These are phyloP conservation scores for Obelidium mucronatum DNA, from an alignment of 192 early-diverging fungal species.

Conservation along the genomic window DNA sequence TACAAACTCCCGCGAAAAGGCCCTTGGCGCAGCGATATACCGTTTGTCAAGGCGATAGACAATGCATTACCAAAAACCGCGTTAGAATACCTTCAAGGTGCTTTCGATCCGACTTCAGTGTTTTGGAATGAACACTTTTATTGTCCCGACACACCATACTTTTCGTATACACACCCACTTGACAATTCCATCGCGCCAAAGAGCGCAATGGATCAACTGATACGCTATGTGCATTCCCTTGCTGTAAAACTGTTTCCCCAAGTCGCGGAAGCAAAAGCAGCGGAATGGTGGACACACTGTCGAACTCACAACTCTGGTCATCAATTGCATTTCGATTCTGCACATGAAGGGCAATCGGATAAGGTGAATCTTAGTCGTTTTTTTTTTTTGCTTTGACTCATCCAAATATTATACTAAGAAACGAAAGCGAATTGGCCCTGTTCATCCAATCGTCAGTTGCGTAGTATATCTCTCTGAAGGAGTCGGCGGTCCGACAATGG, in stretches of 20 bases:
- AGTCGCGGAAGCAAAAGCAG: slow-evolving; percentile 11
- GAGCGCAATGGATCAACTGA: slow-evolving; percentile 33
- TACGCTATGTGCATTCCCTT: slow-evolving; percentile 15
- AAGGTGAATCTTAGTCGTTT: too few relatives aligned
- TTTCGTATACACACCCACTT: slow-evolving; percentile 39
- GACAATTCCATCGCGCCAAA: background rate
- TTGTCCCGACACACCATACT: slow-evolving; percentile 34
- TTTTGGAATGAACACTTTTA: slow-evolving; percentile 46
- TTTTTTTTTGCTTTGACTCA: too few relatives aligned
- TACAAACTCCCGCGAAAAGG: slow-evolving; percentile 2
- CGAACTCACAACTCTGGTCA: slow-evolving; percentile 39
- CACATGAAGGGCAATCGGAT: slow-evolving; percentile 15
- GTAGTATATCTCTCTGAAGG: slow-evolving; percentile 40
- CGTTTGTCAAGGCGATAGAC: slow-evolving; percentile 42
- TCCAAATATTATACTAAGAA: slow-evolving; percentile 16
- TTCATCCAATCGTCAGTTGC: slow-evolving; percentile 40
- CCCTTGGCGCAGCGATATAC: slow-evolving; percentile 8
- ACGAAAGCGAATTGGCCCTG: slow-evolving; percentile 12
- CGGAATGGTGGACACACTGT: slow-evolving; percentile 46
- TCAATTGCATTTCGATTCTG: slow-evolving; percentile 48
- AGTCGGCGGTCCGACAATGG: slow-evolving; percentile 41
- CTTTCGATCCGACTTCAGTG: slow-evolving; percentile 1
- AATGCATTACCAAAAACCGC: slow-evolving; percentile 22
- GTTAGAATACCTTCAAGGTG: slow-evolving; percentile 19
- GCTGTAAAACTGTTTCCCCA: slow-evolving; percentile 27